Percentiles rank a stretch among this genome's conserved stretches.
Evolutionary conservation across 1,284 basidiomycete genomes (phyloP).

Genomic region (Moesziomyces aphidis): DNA sequence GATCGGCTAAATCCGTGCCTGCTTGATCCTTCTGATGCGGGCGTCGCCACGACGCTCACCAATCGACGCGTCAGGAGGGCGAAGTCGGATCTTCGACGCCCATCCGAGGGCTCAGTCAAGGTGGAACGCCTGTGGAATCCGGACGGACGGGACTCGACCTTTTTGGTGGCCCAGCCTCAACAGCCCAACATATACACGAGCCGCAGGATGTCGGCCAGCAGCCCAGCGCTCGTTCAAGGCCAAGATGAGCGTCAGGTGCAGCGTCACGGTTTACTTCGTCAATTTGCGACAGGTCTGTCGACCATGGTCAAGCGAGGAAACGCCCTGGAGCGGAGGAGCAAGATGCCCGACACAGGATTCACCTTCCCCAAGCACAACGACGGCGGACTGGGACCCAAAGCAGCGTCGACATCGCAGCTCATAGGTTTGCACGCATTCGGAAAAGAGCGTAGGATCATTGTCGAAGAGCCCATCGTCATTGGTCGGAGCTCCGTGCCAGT

Average conservation of each 20-base stretch:
- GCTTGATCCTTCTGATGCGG: constrained; percentile 3
- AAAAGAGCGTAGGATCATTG: constrained; percentile 20
- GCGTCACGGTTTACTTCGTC: constrained; percentile 1
- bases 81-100: background rate
- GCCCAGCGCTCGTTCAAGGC: constrained; percentile 7
- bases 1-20: constrained; percentile 23
- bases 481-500: constrained; percentile 6
- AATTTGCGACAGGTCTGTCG: constrained; percentile 1
- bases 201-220: constrained; percentile 9
- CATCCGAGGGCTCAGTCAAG: constrained; percentile 1
- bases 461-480: constrained; percentile 33
- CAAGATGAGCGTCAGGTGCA: background rate
- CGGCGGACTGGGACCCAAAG: background rate
- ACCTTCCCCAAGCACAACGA: background rate
- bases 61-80: background rate
- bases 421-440: background rate
- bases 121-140: constrained; percentile 22
- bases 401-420: background rate
- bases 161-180: constrained; percentile 15
- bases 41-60: too few relatives aligned
- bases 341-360: background rate
- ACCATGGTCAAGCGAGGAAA: background rate
- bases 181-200: constrained; percentile 3
- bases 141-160: constrained; percentile 21
- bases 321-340: background rate